Base-by-base conservation (phyloP, 2,329 filamentous ascomycete genomes). In the Cytospora chrysosperma region DNA sequence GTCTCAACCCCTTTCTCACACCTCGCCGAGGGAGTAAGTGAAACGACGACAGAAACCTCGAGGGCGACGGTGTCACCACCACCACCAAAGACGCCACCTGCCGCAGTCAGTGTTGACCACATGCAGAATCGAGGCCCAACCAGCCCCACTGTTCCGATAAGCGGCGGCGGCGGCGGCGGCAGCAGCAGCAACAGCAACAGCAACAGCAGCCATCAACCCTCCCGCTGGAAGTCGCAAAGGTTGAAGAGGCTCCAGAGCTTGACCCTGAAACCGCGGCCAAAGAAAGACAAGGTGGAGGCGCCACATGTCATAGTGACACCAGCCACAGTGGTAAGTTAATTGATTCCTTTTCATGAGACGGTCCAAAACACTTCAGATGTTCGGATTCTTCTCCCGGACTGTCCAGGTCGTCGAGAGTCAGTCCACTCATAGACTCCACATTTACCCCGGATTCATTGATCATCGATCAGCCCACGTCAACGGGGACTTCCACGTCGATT, bases 401-500 rank as follows among this genome's bases (percentile, higher is more conserved):
- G 40, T 50, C n/a, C 59, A 63, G 49, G 26, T 13, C 15, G 19
- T 15, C 34, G 30, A 54, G 21, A 28, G 61, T 49, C 57, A 56
- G 57, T 61, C 30, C 53, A n/a, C n/a, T n/a, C n/a, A n/a, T n/a
- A 55, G 55, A 57, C 61, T 55, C 64, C 64, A 66, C 61, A 61
- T 61, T 62, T 66, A 66, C 64, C 64, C 64, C 64, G 64, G 64
- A 66, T 66, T 66, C 37, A 47, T n/a, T 24, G 10, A 24, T 21
- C 43, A 21, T 47, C 43, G 4, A 64, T 66, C 61, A 64, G 64
- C 61, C 64, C 64, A 64, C 56, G 56, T 50, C 32, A 55, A 56
- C 58, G 58, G 62, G 30, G 43, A 61, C 47, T 64, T 61, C 62
- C 62, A 61, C 59, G 52, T 26, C 30, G 28, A 27, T 56, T 32